Base-by-base conservation (phyloP, 2,329 filamentous ascomycete species). In the Cladosporium austrohemisphaericum region DNA sequence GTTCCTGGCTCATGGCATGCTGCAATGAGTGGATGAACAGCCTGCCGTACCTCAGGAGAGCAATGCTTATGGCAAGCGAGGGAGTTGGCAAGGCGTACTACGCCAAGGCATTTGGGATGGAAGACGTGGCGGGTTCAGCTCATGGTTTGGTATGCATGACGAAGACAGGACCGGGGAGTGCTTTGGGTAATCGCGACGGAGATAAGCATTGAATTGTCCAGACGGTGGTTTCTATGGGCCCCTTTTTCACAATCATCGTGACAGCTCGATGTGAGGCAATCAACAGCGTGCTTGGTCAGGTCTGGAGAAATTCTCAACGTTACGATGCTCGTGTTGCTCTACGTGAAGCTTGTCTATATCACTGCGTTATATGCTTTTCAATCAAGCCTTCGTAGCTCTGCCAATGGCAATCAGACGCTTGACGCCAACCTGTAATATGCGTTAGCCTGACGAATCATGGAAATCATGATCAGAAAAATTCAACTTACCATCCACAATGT, bases 401-500 rank as follows among this genome's bases (percentile, higher is more conserved):
- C 68, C 67, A 60, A 71, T 68, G 14, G 62, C 59, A 37, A 18
- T 31, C 46, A n/a, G 19, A 11, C n/a, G 23, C 7, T 32, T 14
- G 25, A 26, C n/a, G n/a, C n/a, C n/a, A n/a, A n/a, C n/a, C n/a
- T n/a, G n/a, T n/a, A n/a, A n/a, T n/a, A n/a, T n/a, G n/a, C n/a
- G n/a, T n/a, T n/a, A n/a, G n/a, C n/a, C n/a, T n/a, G 33, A 33
- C 8, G 3, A 33, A 8, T 13, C 14, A 18, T 11, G 10, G 26
- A 2, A 47, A 38, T 4, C 11, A n/a, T 13, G 28, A 20, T 22
- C 2, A 35, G n/a, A 20, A 16, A 6, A 10, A 20, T 1, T 47
- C 14, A 32, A 70, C 72, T 69, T 57, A 76, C 74, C 70, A 76
- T 73, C 74, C 74, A 76, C 55, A 74, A 69, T 46, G 68, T 71